Evolutionary conservation across 257 asterid genomes (phyloP).

Genomic region (Craterostigma plantagineum): DNA sequence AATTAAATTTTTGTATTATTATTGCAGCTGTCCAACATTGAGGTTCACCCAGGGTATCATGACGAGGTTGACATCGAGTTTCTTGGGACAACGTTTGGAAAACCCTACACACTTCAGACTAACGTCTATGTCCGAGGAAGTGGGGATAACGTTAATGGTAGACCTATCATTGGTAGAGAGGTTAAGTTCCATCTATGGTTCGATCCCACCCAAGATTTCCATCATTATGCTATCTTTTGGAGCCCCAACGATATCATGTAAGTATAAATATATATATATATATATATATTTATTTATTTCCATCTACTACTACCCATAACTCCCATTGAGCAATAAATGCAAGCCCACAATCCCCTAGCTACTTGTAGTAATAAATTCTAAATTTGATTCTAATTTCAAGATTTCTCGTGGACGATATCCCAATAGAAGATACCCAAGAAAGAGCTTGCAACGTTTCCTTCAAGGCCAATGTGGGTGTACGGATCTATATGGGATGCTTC

Average conservation of each 20-base stretch:
- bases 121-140: conserved; percentile 74
- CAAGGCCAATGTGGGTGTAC: conserved; percentile 56
- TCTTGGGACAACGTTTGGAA: conserved; percentile 46
- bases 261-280: conserved; percentile 14
- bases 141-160: conserved; percentile 34
- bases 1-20: neutral
- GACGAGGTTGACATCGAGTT: conserved; percentile 86
- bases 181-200: conserved; percentile 82
- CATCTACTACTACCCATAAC: no score
- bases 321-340: no score
- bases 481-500: conserved; percentile 98
- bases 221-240: conserved; percentile 75
- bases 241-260: conserved; percentile 61
- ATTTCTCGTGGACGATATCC: conserved; percentile 79
- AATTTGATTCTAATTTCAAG: conserved; percentile 13
- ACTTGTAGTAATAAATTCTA: no score
- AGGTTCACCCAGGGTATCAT: conserved; percentile 56
- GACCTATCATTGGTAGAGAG: conserved; percentile 51
- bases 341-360: no score
- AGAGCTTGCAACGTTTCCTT: conserved; percentile 53
- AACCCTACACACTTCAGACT: conserved; percentile 72
- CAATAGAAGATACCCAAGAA: conserved; percentile 54
- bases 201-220: conserved; percentile 66
- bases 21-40: conserved; percentile 61
- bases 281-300: no score